Conservation (phyloP, 495 filamentous ascomycete genomes). For the Parathielavia hyrcaniae region DNA sequence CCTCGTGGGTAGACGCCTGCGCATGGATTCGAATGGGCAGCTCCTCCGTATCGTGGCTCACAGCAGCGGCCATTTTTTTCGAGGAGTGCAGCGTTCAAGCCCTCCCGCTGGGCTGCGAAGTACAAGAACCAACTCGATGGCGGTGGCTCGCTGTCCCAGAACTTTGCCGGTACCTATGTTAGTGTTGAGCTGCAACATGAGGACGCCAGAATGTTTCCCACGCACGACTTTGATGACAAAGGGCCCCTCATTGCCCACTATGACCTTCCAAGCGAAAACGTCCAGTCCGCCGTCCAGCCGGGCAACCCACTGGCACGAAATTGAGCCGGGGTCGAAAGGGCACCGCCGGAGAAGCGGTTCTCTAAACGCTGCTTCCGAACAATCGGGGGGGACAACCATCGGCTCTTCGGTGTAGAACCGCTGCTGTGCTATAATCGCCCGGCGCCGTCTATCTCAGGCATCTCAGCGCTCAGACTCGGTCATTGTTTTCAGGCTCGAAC, state of each 20-base stretch:
- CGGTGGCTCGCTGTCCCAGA: background rate
- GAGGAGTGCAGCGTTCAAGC: constrained; percentile 1
- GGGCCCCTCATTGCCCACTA: background rate
- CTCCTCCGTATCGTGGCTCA: background rate
- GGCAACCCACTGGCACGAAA: background rate
- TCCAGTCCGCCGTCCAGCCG: background rate
- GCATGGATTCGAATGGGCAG: background rate
- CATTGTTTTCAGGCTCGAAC: too few relatives aligned
- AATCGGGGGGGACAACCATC: constrained; percentile 1
- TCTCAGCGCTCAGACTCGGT: too few relatives aligned
- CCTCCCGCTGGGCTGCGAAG: background rate
- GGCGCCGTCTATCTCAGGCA: background rate
- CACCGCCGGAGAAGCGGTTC: background rate
- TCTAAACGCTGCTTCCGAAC: background rate
- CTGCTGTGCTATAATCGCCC: background rate
- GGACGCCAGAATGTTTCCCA: background rate
- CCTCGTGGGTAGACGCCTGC: constrained; percentile 20
- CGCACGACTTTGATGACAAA: constrained; percentile 3
- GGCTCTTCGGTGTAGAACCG: background rate
- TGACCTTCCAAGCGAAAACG: background rate
- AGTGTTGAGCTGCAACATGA: background rate
- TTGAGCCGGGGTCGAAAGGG: background rate
- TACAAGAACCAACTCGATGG: background rate
- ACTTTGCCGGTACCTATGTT: background rate
- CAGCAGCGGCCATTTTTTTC: constrained; percentile 1